These are phyloP conservation scores for Podaxis sp. DNA, from an alignment of 768 basidiomycete genomes.

Conservation along the genomic window DNA sequence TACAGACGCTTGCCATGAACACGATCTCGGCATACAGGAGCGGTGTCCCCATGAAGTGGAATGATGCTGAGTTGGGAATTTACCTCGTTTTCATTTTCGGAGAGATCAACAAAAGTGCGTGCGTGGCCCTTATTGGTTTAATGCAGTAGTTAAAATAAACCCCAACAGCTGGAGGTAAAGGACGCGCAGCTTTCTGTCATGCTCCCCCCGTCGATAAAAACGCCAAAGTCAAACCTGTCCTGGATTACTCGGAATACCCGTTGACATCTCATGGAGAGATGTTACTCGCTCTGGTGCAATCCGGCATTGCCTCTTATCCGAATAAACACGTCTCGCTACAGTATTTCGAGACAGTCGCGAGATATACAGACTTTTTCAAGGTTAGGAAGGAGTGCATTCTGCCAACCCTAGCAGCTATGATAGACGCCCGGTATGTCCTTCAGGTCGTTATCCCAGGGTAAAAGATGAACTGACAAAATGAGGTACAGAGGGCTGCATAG, in stretches of 20 bases:
- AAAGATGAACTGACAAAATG: background rate
- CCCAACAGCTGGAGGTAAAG: slow-evolving; percentile 65
- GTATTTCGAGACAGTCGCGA: slow-evolving; percentile 89
- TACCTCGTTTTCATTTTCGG: slow-evolving; percentile 94
- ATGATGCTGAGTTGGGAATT: slow-evolving; percentile 90
- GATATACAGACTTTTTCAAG: slow-evolving; percentile 97
- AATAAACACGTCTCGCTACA: slow-evolving; percentile 84
- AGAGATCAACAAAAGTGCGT: slow-evolving; percentile 85
- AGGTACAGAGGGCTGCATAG: slow-evolving; percentile 80
- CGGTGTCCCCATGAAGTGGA: slow-evolving; percentile 75
- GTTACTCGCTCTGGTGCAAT: slow-evolving; percentile 79
- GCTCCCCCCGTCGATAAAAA: slow-evolving; percentile 61
- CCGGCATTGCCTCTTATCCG: slow-evolving; percentile 79
- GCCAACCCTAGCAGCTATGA: slow-evolving; percentile 85
- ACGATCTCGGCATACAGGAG: slow-evolving; percentile 73
- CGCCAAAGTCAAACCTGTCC: slow-evolving; percentile 60
- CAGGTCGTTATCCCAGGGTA: background rate
- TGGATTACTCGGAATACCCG: slow-evolving; percentile 76
- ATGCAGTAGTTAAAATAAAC: background rate
- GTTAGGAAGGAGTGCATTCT: slow-evolving; percentile 86
- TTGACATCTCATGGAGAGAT: slow-evolving; percentile 91
- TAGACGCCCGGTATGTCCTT: slow-evolving; percentile 68
- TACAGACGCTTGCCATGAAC: slow-evolving; percentile 69
- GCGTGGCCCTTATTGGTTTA: background rate
- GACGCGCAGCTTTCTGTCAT: slow-evolving; percentile 84